Conservation (phyloP, 495 filamentous ascomycete species). For the Achaetomiella virescens region DNA sequence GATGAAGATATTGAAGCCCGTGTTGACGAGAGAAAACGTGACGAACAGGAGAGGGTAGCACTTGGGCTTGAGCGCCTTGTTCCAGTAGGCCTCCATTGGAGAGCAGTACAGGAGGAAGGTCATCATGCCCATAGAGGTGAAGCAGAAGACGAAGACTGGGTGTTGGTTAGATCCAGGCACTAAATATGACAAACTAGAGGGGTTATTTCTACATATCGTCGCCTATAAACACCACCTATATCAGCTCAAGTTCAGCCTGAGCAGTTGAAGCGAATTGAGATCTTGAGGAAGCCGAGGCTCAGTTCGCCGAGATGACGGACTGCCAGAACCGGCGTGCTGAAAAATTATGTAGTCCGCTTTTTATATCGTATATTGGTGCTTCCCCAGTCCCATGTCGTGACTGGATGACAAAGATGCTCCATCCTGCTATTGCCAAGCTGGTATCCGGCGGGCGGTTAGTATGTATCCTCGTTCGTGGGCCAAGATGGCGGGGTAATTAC, state of each 20-base stretch:
- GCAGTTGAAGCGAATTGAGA: slow-evolving; percentile 31
- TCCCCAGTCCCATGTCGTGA: slow-evolving; percentile 34
- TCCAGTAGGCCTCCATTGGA: slow-evolving; percentile 29
- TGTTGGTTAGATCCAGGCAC: not conserved
- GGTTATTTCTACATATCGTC: slow-evolving; percentile 11
- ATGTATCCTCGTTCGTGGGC: not conserved
- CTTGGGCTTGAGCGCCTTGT: slow-evolving; percentile 15
- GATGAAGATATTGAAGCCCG: slow-evolving; percentile 15
- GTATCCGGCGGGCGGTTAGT: not conserved
- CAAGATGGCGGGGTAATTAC: not conserved
- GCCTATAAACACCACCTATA: slow-evolving; percentile 17
- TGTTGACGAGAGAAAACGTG: slow-evolving; percentile 30
- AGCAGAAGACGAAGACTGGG: slow-evolving; percentile 24
- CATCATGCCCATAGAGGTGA: slow-evolving; percentile 22
- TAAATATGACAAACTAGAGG: not conserved
- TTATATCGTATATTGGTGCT: slow-evolving; percentile 26
- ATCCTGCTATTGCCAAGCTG: slow-evolving; percentile 6
- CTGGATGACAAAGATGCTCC: slow-evolving; percentile 14
- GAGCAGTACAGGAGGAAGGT: slow-evolving; percentile 29
- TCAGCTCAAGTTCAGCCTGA: slow-evolving; percentile 12
- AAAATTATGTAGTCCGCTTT: slow-evolving; percentile 21
- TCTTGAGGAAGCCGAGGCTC: slow-evolving; percentile 34
- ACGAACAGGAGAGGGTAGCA: slow-evolving; percentile 28
- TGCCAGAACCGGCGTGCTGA: slow-evolving; percentile 32
- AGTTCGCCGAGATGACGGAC: slow-evolving; percentile 26